Base-by-base conservation (phyloP, 805 yeast species). In the Spathaspora gorwiae region DNA sequence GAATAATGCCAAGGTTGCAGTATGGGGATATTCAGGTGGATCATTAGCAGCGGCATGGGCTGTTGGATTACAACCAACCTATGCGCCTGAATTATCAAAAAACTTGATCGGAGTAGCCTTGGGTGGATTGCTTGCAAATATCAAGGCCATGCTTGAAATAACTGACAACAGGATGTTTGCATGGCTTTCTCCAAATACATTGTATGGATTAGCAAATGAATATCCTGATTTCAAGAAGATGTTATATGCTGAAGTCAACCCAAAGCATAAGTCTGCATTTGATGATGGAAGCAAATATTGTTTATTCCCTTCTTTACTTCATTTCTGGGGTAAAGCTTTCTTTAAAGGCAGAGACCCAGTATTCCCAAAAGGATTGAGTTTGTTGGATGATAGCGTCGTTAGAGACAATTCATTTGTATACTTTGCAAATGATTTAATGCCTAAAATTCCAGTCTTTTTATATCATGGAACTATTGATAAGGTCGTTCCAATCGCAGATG, bases 21-120 rank as follows among this genome's bases (percentile, higher is more conserved):
- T 68, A 39, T 65, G 66, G 66, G 74, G 74, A 0, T 69, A 62
- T 43, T 64, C 70, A 4, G 43, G 58, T 12, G 68, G 60, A 36
- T 27, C 45, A 6, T 26, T 53, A 12, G 54, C 47, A 15, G 61
- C 65, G 13, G 60, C 66, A 6, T 69, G 73, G 73, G 72, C 71
- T 11, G 62, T 67, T 3, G 56, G 63, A 7, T 49, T 65, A 26
- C 70, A 64, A 46, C 71, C 71, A 9, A 40, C 48, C 1, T 68
- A 68, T 45, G 72, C 73, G 5, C 65, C 67, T 2, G 73, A 69
- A 50, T 48, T 54, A 26, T 39, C 30, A 42, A 44, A 51, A 10
- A 58, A 45, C 42, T 57, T 50, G 5, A 45, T 49, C 15, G 74
- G 73, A 19, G 67, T 56, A 13, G 66, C 68, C 1, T 27, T 66